A percentile compares a stretch with the other conserved stretches of the same genome.
These are phyloP conservation scores for Apiospora rasikravindrae DNA, from an alignment of 2,329 filamentous ascomycete genomes.

Conservation along the genomic window DNA sequence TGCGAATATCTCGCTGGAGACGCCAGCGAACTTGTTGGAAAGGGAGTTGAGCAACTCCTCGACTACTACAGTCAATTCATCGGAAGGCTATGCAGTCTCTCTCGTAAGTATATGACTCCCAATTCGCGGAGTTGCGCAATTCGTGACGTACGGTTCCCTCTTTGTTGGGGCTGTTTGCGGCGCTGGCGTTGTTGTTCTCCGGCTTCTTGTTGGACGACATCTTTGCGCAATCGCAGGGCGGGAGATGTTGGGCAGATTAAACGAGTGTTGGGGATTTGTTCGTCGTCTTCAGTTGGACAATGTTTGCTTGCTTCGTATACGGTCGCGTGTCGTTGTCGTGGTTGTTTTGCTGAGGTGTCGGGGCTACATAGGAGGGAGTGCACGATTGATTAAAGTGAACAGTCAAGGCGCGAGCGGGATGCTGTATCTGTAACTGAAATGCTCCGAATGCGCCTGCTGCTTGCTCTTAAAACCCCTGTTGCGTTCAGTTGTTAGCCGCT, in stretches of 20 bases:
- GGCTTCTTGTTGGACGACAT: slow-evolving; percentile 38
- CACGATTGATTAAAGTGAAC: background rate
- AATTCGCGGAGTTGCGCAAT: background rate
- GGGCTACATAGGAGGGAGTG: background rate
- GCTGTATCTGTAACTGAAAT: background rate
- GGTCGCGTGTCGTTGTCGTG: background rate
- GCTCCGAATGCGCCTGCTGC: background rate
- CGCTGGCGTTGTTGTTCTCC: slow-evolving; percentile 28
- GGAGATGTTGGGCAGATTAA: background rate
- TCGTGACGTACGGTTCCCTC: slow-evolving; percentile 19
- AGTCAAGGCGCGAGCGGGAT: background rate
- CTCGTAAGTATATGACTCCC: background rate
- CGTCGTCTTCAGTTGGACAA: background rate
- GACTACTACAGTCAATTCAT: slow-evolving; percentile 77
- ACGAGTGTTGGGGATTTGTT: background rate
- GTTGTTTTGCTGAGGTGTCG: background rate
- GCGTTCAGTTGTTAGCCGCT: slow-evolving; percentile 3
- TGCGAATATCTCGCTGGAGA: slow-evolving; percentile 85
- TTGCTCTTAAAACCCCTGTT: slow-evolving; percentile 12
- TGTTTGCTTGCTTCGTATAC: background rate
- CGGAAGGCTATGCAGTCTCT: slow-evolving; percentile 40
- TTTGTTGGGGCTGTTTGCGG: slow-evolving; percentile 22
- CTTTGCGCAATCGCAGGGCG: slow-evolving; percentile 6
- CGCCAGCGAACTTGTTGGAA: slow-evolving; percentile 81
- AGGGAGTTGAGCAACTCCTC: slow-evolving; percentile 87